Evolutionary conservation across 768 basidiomycete genomes (phyloP).

Genomic region (Mrakia gelida): DNA sequence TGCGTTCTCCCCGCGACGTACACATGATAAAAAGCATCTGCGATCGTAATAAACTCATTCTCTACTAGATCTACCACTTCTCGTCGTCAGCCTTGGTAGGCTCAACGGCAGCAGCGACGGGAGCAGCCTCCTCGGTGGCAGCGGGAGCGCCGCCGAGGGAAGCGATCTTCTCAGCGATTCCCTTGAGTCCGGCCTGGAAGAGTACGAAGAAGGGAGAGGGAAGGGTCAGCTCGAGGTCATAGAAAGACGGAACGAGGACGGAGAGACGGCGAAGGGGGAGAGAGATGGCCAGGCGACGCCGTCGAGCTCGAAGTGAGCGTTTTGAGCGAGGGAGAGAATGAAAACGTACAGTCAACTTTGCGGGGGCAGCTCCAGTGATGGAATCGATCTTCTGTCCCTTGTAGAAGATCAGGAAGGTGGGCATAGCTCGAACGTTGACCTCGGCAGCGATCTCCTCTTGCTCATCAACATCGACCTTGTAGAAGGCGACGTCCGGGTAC

Average conservation of each 20-base stretch:
- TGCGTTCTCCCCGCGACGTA: not conserved
- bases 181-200: conserved; percentile 22
- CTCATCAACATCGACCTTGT: conserved; percentile 48
- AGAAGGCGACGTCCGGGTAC: conserved; percentile 42
- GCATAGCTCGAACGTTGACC: conserved; percentile 46
- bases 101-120: not conserved
- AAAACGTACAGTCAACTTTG: conserved; percentile 25
- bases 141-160: conserved; percentile 7
- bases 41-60: not conserved
- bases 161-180: conserved; percentile 24
- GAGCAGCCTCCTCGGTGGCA: conserved; percentile 7
- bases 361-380: conserved; percentile 41
- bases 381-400: conserved; percentile 43
- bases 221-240: not conserved
- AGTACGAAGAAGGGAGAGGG: not conserved
- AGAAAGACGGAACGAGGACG: not conserved
- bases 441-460: conserved; percentile 38
- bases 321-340: not conserved
- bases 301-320: not conserved
- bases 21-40: too few relatives aligned
- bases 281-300: not conserved
- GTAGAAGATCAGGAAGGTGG: conserved; percentile 47
- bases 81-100: conserved; percentile 2
- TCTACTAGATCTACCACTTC: not conserved
- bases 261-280: too few relatives aligned